phyloP scores from a whole-genome alignment of 805 yeast genomes.

The Metschnikowia chrysomelidarum region DNA sequence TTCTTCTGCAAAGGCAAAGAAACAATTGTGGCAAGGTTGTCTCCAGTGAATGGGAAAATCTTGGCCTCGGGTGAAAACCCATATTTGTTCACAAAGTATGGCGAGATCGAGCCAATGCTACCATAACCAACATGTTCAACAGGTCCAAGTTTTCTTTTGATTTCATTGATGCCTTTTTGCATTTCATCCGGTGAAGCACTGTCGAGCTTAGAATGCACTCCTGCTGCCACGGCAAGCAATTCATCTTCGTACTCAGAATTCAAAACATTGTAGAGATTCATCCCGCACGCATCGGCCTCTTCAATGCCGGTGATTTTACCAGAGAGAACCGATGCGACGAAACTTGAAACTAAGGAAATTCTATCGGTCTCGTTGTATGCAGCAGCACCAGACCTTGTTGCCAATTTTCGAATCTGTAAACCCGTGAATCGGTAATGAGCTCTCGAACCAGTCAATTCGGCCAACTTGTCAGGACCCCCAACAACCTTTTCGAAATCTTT shows the following conservation, averaged over 20 bases:
- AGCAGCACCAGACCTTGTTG: constrained; percentile 49
- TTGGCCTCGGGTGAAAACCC: constrained; percentile 58
- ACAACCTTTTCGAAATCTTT: constrained; percentile 54
- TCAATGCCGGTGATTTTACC: constrained; percentile 68
- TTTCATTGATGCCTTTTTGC: constrained; percentile 33
- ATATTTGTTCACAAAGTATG: constrained; percentile 62
- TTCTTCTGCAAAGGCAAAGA: constrained; percentile 74
- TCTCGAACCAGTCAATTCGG: constrained; percentile 74
- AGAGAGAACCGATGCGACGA: constrained; percentile 66
- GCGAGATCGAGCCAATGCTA: constrained; percentile 51
- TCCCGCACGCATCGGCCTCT: constrained; percentile 89
- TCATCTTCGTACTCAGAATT: constrained; percentile 53
- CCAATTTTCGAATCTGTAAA: constrained; percentile 79
- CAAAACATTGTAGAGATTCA: constrained; percentile 80
- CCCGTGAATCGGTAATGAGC: constrained; percentile 93
- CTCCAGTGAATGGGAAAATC: constrained; percentile 83
- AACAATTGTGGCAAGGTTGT: constrained; percentile 83
- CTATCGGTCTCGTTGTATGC: constrained; percentile 55
- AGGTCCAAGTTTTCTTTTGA: constrained; percentile 52
- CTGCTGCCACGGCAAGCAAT: constrained; percentile 54
- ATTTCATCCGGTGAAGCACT: constrained; percentile 22
- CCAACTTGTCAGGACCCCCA: constrained; percentile 60
- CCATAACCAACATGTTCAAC: constrained; percentile 51
- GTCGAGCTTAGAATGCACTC: constrained; percentile 46
- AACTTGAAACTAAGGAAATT: constrained; percentile 76